A percentile compares a stretch with the other conserved stretches of the same genome.
Evolutionary conservation across 192 early-diverging fungal species (phyloP).

Genomic region (Cladochytrium replicatum): DNA sequence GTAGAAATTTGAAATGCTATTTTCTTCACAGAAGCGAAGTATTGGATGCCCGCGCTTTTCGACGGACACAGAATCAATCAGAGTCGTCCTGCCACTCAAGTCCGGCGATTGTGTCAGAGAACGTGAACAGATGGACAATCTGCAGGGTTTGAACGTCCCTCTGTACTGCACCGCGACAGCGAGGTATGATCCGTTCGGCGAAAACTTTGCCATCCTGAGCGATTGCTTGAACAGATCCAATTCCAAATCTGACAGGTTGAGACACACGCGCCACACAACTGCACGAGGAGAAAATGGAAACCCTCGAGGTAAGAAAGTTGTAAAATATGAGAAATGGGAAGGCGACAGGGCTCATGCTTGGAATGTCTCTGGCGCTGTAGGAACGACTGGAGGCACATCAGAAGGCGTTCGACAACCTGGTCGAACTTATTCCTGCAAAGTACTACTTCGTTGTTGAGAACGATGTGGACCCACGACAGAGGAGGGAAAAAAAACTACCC

Average conservation of each 20-base stretch:
- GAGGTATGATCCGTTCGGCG: constrained; percentile 52
- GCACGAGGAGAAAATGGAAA: too few species aligned
- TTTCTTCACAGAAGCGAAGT: constrained; percentile 49
- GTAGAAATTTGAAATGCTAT: background rate
- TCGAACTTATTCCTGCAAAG: constrained; percentile 75
- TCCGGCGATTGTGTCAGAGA: constrained; percentile 32
- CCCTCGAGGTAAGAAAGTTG: too few species aligned
- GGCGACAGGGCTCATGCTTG: too few species aligned
- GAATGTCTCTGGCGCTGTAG: constrained; percentile 35
- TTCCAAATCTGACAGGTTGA: constrained; percentile 13
- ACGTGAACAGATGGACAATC: constrained; percentile 49
- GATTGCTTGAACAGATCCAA: constrained; percentile 62
- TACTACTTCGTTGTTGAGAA: constrained; percentile 64
- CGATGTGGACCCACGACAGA: constrained; percentile 24
- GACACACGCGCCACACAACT: too few species aligned
- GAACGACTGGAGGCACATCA: constrained; percentile 55
- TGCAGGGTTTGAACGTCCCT: constrained; percentile 54
- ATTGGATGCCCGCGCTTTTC: constrained; percentile 27
- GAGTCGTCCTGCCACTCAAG: constrained; percentile 63
- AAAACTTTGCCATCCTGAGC: constrained; percentile 41
- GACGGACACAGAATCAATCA: constrained; percentile 42
- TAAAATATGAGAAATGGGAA: too few species aligned
- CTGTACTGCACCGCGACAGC: constrained; percentile 58
- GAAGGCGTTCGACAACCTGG: constrained; percentile 60
- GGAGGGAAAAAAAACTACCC: background rate